Evolutionary conservation across 805 yeast species (phyloP), one percentile per base, ranked within the genome.

Genomic region (Millerago galiae): DNA sequence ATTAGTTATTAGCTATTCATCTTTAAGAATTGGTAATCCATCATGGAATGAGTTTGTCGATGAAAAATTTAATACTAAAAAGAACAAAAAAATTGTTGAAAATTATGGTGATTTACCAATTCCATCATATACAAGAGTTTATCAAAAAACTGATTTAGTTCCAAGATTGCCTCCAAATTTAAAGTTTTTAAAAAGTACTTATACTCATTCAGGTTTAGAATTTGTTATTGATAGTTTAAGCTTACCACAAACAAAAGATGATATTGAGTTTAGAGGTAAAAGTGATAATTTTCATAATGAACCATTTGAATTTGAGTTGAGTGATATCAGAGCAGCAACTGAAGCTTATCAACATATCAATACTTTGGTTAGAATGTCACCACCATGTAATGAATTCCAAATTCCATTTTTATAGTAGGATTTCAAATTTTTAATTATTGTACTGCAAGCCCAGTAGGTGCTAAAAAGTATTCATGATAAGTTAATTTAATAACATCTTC

Each of bases 11-110:
- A 68, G 83, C 1, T 79, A 66, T 62, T 93, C 81, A 2, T 71
- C 77, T n/a, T 88, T 91, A 1, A 76, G 75, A 51, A 65, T 83
- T 29, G 89, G 88, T 5, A 79, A 82, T 55, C 52, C 51, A 3
- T 58, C 60, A 2, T 69, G 81, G 59, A 67, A 72, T 25, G 54
- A 59, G 21, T 81, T 76, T 69, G 70, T 79, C 32, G 80, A 84
- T 58, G 44, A 51, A 0, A 36, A 70, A 8, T 81, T 78, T 49
- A 54, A 67, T 13, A 70, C 77, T 0, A 52, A 52, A 1, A 45
- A 51, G 1, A 65, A 67, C 4, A 59, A 62, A 32, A 39, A 51
- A 5, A 32, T 45, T 6, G 53, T 59, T 15, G 51, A 55, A 0
- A 51, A 49, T 10, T 77, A 81, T 0, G 51, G 47, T 8, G 44